Evolutionary conservation across 169 alveolate genomes (phyloP).

Genomic region (Plasmodium coatneyi): DNA sequence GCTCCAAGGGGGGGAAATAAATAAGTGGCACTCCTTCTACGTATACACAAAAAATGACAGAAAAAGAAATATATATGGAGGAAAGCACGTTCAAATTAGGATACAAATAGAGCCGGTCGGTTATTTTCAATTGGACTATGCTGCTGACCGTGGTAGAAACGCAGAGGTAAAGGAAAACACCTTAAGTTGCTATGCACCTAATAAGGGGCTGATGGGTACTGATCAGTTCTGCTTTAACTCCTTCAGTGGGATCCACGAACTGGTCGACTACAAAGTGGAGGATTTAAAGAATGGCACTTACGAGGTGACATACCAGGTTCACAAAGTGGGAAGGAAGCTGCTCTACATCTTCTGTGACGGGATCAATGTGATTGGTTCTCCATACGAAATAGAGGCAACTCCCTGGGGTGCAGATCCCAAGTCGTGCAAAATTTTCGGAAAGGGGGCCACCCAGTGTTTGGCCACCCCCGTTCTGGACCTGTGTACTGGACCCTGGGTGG

Average conservation of each 20-base stretch:
- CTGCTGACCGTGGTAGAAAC: background rate
- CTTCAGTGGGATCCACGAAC: conserved; percentile 38
- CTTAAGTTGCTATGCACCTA: background rate
- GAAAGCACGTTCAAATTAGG: conserved; percentile 46
- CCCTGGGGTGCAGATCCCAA: conserved; percentile 25
- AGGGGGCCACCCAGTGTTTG: conserved; percentile 70
- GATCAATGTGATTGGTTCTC: conserved; percentile 61
- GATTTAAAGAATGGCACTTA: conserved; percentile 67
- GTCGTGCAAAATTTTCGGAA: conserved; percentile 36
- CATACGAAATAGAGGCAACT: conserved; percentile 32
- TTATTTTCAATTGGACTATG: conserved; percentile 25
- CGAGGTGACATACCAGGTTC: conserved; percentile 33
- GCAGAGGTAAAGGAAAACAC: background rate
- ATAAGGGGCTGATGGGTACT: background rate
- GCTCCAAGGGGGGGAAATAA: conserved; percentile 81
- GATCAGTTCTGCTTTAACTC: conserved; percentile 9
- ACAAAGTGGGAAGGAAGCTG: conserved; percentile 21
- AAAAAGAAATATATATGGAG: conserved; percentile 34
- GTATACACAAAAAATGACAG: conserved; percentile 74
- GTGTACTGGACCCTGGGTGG: background rate
- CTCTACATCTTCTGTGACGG: conserved; percentile 70
- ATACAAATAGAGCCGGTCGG: conserved; percentile 56
- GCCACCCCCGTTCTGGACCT: conserved; percentile 40
- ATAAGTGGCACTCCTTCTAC: conserved; percentile 81
- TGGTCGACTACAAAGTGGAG: conserved; percentile 34